Evolutionary conservation across 78 protist genomes (phyloP).

Genomic region (Tieghemostelium lacteum): DNA sequence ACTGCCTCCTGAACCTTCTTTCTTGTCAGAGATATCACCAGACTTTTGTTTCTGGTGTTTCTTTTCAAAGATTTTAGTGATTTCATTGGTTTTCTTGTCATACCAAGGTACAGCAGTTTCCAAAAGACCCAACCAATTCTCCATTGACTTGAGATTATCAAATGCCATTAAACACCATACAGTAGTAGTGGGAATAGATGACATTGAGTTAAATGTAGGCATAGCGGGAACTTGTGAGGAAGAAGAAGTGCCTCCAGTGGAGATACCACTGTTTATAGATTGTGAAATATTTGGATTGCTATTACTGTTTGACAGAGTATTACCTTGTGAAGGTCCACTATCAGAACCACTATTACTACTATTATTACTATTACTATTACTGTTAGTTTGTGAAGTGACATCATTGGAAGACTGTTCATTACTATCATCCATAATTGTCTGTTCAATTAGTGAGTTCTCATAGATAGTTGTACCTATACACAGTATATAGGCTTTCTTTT

Average conservation of each 20-base stretch:
- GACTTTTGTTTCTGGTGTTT: constrained; percentile 58
- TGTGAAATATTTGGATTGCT: neutral
- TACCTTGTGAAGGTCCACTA: too few relatives aligned
- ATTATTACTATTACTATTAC: neutral
- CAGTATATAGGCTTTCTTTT: constrained; percentile 48
- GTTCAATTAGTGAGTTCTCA: too few relatives aligned
- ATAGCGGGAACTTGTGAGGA: too few relatives aligned
- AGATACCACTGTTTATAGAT: neutral
- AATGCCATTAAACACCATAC: constrained; percentile 71
- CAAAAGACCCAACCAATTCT: constrained; percentile 61
- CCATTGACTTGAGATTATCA: constrained; percentile 63
- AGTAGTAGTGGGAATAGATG: neutral
- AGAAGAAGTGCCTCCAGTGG: neutral
- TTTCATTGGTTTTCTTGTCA: constrained; percentile 60
- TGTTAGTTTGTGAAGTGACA: neutral
- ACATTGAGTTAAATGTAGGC: too few relatives aligned
- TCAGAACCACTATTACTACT: neutral
- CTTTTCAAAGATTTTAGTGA: constrained; percentile 26
- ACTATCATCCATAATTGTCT: neutral
- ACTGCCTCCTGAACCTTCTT: neutral
- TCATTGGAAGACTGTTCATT: neutral
- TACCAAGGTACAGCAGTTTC: constrained; percentile 56
- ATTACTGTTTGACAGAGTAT: neutral
- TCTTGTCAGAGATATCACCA: constrained; percentile 15
- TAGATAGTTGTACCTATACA: constrained; percentile 54